Evolutionary conservation across 2,329 filamentous ascomycete species (phyloP).

Genomic region (Aspergillus ochraceoroseus): DNA sequence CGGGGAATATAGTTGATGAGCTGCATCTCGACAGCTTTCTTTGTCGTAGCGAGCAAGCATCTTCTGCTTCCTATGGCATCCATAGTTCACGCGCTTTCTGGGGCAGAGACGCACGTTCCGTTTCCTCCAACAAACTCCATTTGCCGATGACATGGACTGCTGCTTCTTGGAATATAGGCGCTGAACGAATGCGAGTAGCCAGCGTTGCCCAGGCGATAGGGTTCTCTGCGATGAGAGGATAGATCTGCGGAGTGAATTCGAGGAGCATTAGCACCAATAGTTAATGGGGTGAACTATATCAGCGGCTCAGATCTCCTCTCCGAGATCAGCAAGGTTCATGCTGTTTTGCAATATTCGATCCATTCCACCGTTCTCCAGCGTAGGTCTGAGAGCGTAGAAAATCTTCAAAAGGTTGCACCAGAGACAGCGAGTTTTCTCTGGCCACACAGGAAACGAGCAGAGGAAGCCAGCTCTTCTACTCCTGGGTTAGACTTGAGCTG

Average conservation of each 20-base stretch:
- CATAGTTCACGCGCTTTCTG: constrained; percentile 22
- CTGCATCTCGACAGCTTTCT: constrained; percentile 27
- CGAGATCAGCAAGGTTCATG: constrained; percentile 41
- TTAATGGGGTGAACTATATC: constrained; percentile 43
- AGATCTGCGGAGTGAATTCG: constrained; percentile 46
- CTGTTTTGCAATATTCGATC: constrained; percentile 7
- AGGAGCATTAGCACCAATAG: no score
- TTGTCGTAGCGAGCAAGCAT: constrained; percentile 25
- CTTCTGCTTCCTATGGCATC: constrained; percentile 22
- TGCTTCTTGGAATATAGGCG: constrained; percentile 35
- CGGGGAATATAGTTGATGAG: constrained; percentile 29
- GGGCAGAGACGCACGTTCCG: constrained; percentile 20
- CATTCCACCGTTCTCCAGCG: constrained; percentile 3
- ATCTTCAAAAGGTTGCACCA: constrained; percentile 18
- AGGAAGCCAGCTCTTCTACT: background rate
- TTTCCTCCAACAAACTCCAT: constrained; percentile 23
- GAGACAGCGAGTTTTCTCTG: constrained; percentile 7
- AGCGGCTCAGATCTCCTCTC: constrained; percentile 46
- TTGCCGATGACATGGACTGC: constrained; percentile 32
- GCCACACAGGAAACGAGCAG: constrained; percentile 10
- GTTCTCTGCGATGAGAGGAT: constrained; percentile 41
- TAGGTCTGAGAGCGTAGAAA: constrained; percentile 8
- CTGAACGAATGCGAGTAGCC: constrained; percentile 44
- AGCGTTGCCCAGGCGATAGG: constrained; percentile 47
- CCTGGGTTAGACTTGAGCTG: constrained; percentile 1